These are phyloP conservation scores for Leccinum griseonigrum DNA, from an alignment of 1,284 basidiomycete genomes.

Conservation along the genomic window DNA sequence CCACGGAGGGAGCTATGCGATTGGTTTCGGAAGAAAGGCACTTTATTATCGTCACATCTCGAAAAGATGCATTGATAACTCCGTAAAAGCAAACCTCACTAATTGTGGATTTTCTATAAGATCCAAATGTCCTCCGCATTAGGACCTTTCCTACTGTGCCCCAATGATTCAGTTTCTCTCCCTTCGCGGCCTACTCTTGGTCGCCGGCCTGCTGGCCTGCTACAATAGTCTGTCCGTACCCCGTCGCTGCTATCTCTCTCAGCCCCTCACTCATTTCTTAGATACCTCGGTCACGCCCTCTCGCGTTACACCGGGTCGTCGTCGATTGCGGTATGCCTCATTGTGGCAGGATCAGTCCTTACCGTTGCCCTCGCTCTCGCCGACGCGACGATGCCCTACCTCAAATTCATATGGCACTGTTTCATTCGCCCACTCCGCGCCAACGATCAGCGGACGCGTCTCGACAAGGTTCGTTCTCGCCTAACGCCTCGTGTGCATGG, in stretches of 20 bases:
- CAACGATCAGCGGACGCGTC: constrained; percentile 40
- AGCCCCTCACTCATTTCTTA: constrained; percentile 5
- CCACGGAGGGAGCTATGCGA: constrained; percentile 5
- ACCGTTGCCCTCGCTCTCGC: constrained; percentile 23
- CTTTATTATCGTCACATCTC: background rate
- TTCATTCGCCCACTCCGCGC: constrained; percentile 42
- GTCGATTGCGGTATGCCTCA: constrained; percentile 26
- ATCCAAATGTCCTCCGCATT: background rate
- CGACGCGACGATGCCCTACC: constrained; percentile 35
- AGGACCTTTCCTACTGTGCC: background rate
- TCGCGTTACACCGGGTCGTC: constrained; percentile 32
- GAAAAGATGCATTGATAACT: constrained; percentile 3
- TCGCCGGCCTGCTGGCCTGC: constrained; percentile 17
- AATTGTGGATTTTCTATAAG: constrained; percentile 15
- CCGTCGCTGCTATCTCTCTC: background rate
- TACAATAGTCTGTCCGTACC: constrained; percentile 17
- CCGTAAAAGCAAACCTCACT: background rate
- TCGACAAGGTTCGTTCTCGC: constrained; percentile 38
- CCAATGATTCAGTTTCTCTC: constrained; percentile 5
- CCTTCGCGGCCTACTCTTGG: constrained; percentile 19
- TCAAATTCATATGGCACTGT: constrained; percentile 49
- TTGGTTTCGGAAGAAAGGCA: constrained; percentile 7
- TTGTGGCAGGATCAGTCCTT: constrained; percentile 25
- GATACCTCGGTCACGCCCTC: constrained; percentile 19
- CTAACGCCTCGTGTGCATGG: background rate